Percentiles rank a stretch among this genome's conserved stretches.
phyloP scores from a whole-genome alignment of 345 rosid genomes.

The Gossypium ekmanianum region DNA sequence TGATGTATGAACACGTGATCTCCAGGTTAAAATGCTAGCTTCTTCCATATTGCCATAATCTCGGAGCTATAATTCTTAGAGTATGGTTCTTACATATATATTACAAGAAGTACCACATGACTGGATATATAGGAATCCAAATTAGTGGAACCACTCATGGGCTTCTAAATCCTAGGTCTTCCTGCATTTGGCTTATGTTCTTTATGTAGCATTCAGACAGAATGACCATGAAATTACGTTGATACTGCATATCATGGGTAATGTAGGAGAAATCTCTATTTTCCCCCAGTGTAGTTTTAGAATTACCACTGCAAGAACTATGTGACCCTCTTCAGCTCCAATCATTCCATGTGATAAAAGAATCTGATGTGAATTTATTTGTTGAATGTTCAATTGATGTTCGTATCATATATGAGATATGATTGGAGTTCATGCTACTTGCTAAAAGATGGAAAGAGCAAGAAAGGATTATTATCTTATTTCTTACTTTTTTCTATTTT shows the following conservation, averaged over 20 bases:
- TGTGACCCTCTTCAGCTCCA: background rate
- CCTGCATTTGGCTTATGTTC: too few species aligned
- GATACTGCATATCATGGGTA: too few species aligned
- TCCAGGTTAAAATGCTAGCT: background rate
- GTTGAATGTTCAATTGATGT: background rate
- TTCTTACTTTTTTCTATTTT: background rate
- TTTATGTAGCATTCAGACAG: too few species aligned
- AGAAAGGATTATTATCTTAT: background rate
- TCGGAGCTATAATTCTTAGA: background rate
- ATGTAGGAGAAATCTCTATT: too few species aligned
- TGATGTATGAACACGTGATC: background rate
- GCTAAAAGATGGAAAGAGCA: background rate
- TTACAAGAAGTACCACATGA: too few species aligned
- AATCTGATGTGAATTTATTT: background rate
- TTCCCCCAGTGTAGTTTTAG: too few species aligned
- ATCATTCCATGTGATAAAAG: background rate
- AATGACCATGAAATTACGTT: too few species aligned
- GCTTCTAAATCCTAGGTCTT: too few species aligned
- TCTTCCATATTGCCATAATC: background rate
- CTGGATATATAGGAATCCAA: too few species aligned
- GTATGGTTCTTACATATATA: too few species aligned
- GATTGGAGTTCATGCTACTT: constrained; percentile 2
- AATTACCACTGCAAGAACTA: background rate
- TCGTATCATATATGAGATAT: background rate
- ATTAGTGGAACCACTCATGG: too few species aligned